These are phyloP conservation scores for Leccinum pellstonianum DNA, from an alignment of 768 basidiomycete genomes.

Conservation along the genomic window DNA sequence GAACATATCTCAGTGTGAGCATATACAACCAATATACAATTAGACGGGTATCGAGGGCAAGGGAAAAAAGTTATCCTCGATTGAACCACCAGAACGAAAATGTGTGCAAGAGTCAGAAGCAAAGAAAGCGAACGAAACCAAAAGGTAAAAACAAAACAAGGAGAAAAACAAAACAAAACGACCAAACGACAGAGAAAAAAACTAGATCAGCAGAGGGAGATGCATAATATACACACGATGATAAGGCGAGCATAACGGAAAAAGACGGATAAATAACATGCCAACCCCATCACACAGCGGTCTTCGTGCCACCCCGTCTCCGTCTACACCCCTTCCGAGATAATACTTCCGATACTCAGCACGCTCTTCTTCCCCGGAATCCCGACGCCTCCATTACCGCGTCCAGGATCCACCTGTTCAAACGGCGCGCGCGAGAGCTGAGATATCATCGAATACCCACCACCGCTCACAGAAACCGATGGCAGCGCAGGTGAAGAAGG, in stretches of 20 bases:
- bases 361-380: slow-evolving; percentile 56
- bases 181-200: background rate
- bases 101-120: background rate
- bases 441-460: slow-evolving; percentile 27
- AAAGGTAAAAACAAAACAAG: background rate
- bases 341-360: slow-evolving; percentile 70
- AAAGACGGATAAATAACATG: background rate
- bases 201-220: background rate
- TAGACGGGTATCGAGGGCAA: background rate
- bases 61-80: background rate
- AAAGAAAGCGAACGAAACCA: background rate
- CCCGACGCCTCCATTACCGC: slow-evolving; percentile 6
- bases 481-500: slow-evolving; percentile 31
- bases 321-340: slow-evolving; percentile 44
- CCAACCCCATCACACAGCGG: background rate
- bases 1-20: too few relatives aligned
- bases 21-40: slow-evolving; percentile 4
- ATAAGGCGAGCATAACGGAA: background rate
- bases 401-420: slow-evolving; percentile 28
- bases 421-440: slow-evolving; percentile 34
- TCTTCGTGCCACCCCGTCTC: background rate
- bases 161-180: background rate
- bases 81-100: background rate
- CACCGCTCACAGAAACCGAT: slow-evolving; percentile 13
- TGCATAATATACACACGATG: slow-evolving; percentile 4